phyloP scores from a whole-genome alignment of 2,329 filamentous ascomycete species.

The Monosporascus sp. region DNA sequence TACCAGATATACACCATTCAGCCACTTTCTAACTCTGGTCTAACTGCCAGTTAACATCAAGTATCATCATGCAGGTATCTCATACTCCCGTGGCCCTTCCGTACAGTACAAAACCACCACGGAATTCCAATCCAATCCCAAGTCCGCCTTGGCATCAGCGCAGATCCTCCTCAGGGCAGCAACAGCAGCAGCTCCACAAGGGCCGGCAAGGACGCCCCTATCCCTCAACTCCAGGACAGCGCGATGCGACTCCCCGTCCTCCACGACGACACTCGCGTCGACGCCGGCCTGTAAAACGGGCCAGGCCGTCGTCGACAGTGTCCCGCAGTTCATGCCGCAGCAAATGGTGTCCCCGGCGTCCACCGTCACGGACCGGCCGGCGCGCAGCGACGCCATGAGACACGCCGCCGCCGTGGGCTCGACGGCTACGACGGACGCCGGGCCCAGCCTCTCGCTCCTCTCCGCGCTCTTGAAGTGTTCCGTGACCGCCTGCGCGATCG shows the following conservation, averaged over 20 bases:
- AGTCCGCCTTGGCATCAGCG: constrained; percentile 23
- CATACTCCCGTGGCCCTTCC: constrained; percentile 54
- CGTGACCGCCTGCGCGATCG: constrained; percentile 63
- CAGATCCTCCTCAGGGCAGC: constrained; percentile 48
- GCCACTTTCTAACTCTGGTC: not conserved
- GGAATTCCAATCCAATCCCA: constrained; percentile 40
- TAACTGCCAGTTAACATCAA: no score
- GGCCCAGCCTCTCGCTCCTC: not conserved
- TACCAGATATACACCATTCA: not conserved
- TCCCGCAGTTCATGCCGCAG: constrained; percentile 69
- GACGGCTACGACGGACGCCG: constrained; percentile 53
- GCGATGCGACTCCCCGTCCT: constrained; percentile 56
- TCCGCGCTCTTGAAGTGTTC: constrained; percentile 51
- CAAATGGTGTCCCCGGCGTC: constrained; percentile 61
- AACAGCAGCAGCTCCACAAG: constrained; percentile 37
- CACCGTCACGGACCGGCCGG: constrained; percentile 42
- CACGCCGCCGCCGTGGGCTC: constrained; percentile 63
- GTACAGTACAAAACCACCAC: constrained; percentile 63
- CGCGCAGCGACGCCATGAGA: constrained; percentile 46
- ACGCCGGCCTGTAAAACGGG: constrained; percentile 50
- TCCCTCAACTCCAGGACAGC: constrained; percentile 48
- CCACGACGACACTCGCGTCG: constrained; percentile 55
- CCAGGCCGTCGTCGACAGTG: constrained; percentile 62
- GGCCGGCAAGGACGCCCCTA: constrained; percentile 20
- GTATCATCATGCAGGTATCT: constrained; percentile 24